phyloP scores from a whole-genome alignment of 768 basidiomycete genomes.

The Podaxis pistillaris region DNA sequence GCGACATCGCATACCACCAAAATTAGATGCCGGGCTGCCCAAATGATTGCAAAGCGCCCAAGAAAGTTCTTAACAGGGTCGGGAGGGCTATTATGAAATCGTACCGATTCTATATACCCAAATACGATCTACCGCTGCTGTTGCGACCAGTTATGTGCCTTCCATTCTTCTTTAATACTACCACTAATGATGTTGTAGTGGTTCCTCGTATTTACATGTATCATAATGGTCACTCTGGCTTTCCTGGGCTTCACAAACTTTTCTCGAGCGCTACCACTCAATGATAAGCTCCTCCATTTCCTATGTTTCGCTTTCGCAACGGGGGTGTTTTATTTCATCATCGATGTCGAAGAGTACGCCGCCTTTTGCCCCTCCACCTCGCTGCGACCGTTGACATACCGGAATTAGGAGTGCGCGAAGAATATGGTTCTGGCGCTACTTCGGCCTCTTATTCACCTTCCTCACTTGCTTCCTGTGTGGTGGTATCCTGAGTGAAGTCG shows the following conservation, averaged over 20 bases:
- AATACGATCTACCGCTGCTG: conserved; percentile 69
- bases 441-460: conserved; percentile 63
- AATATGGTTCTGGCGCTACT: conserved; percentile 86
- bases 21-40: background rate
- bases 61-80: conserved; percentile 40
- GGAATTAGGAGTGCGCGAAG: conserved; percentile 65
- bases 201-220: conserved; percentile 71
- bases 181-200: conserved; percentile 44
- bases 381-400: background rate
- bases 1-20: background rate
- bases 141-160: conserved; percentile 57
- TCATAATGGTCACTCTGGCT: conserved; percentile 69
- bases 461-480: conserved; percentile 78
- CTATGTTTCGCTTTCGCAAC: conserved; percentile 75
- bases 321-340: conserved; percentile 81
- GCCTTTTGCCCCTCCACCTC: background rate
- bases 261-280: conserved; percentile 60
- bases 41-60: conserved; percentile 7
- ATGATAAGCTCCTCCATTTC: conserved; percentile 81
- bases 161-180: conserved; percentile 15
- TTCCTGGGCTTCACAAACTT: conserved; percentile 79
- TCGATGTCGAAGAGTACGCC: conserved; percentile 84
- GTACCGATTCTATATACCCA: conserved; percentile 57
- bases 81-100: conserved; percentile 73
- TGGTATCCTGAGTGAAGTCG: conserved; percentile 77